Evolutionary conservation across 108 stramenopile species (phyloP).

Genomic region (Skeletonema marinoi): DNA sequence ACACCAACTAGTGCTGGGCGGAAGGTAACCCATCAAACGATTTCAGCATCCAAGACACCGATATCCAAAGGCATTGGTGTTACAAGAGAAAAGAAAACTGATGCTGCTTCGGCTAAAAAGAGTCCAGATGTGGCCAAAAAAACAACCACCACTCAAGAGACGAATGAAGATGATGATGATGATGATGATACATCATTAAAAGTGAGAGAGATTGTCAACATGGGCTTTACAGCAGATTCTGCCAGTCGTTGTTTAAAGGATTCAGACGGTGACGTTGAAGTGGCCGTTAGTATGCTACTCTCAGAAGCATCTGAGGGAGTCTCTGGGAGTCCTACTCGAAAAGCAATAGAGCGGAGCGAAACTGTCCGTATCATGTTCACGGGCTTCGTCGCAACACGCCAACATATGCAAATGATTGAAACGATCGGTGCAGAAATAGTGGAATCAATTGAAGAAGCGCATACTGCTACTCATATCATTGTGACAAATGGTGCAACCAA

Average conservation of each 20-base stretch:
- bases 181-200: not conserved
- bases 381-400: slow-evolving; percentile 23
- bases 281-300: slow-evolving; percentile 41
- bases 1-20: not conserved
- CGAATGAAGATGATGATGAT: not conserved
- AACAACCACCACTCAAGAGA: not conserved
- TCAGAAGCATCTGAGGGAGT: slow-evolving; percentile 9
- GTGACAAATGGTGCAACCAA: slow-evolving; percentile 45
- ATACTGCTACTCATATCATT: slow-evolving; percentile 59
- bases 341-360: not conserved
- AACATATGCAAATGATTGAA: slow-evolving; percentile 49
- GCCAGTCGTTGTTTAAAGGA: slow-evolving; percentile 22
- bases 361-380: slow-evolving; percentile 41
- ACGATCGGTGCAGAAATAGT: slow-evolving; percentile 55
- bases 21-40: not conserved
- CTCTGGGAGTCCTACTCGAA: not conserved
- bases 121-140: not conserved
- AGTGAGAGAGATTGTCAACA: slow-evolving; percentile 16
- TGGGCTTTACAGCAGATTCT: slow-evolving; percentile 32
- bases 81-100: not conserved
- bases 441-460: slow-evolving; percentile 55
- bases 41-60: not conserved
- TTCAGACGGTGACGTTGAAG: slow-evolving; percentile 34
- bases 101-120: not conserved
- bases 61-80: not conserved